These are phyloP conservation scores for Brettanomyces bruxellensis DNA, from an alignment of 805 yeast genomes.

Conservation along the genomic window DNA sequence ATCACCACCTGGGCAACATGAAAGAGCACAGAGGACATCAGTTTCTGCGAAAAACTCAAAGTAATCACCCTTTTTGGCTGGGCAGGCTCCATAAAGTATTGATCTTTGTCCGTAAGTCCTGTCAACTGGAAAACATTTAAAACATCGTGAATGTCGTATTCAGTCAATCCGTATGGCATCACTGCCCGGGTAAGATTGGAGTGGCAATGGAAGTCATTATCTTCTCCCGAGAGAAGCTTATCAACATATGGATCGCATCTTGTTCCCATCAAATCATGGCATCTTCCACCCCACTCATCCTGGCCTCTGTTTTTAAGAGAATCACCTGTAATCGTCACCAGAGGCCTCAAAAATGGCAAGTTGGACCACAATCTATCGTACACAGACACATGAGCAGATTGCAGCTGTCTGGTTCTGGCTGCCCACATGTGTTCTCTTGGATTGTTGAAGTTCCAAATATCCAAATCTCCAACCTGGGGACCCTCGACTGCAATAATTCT, in stretches of 20 bases:
- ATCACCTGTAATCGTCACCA: slow-evolving; percentile 56
- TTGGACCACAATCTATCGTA: slow-evolving; percentile 59
- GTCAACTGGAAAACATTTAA: slow-evolving; percentile 63
- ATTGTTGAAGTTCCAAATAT: slow-evolving; percentile 52
- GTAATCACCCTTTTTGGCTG: slow-evolving; percentile 49
- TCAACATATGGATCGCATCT: slow-evolving; percentile 66
- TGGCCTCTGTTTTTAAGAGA: slow-evolving; percentile 45
- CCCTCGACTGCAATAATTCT: slow-evolving; percentile 59
- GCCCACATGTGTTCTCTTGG: slow-evolving; percentile 66
- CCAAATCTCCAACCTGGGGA: slow-evolving; percentile 64
- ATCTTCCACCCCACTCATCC: slow-evolving; percentile 58
- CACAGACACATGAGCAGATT: slow-evolving; percentile 52
- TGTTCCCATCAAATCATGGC: slow-evolving; percentile 60
- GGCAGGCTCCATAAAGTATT: slow-evolving; percentile 62
- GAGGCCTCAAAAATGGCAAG: slow-evolving; percentile 55
- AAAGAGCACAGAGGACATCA: slow-evolving; percentile 53
- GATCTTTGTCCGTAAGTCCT: slow-evolving; percentile 56
- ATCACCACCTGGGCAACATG: slow-evolving; percentile 68
- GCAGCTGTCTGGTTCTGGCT: slow-evolving; percentile 57
- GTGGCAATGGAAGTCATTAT: slow-evolving; percentile 60
- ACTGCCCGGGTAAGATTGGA: slow-evolving; percentile 54
- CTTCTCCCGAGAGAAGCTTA: slow-evolving; percentile 52
- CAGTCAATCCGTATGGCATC: slow-evolving; percentile 51
- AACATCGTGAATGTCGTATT: slow-evolving; percentile 61
- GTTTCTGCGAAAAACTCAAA: slow-evolving; percentile 62